A percentile compares a stretch with the other conserved stretches of the same genome.
Evolutionary conservation across 495 filamentous ascomycete species (phyloP).

Genomic region (Cenococcum geophilum): DNA sequence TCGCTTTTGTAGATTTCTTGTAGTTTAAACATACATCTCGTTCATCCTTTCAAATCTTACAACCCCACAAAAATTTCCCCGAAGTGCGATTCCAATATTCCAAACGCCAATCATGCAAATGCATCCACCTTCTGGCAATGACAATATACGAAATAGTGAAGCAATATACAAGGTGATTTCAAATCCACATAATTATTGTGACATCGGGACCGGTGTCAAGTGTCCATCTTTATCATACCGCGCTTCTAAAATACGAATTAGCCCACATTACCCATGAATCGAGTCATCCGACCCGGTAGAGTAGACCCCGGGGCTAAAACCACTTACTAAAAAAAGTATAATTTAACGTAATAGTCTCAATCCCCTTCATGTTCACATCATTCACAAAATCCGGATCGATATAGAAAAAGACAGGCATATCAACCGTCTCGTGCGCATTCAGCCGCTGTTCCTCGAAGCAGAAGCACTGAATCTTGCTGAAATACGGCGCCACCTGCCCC

Average conservation of each 20-base stretch:
- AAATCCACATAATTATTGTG: neutral
- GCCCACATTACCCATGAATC: neutral
- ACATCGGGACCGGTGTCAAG: conserved; percentile 35
- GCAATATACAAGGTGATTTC: neutral
- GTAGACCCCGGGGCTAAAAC: neutral
- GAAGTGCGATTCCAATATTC: too few species aligned
- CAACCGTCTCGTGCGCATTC: conserved; percentile 92
- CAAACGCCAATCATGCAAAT: neutral
- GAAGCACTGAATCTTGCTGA: conserved; percentile 99
- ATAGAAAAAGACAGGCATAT: conserved; percentile 99
- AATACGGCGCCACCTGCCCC: conserved; percentile 92
- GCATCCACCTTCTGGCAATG: neutral
- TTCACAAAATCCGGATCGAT: conserved; percentile 92
- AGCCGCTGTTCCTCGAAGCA: conserved; percentile 97
- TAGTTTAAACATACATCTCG: too few species aligned
- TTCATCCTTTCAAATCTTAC: too few species aligned
- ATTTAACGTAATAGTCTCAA: conserved; percentile 88
- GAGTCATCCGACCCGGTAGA: neutral
- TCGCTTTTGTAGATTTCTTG: too few species aligned
- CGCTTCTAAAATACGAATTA: conserved; percentile 30
- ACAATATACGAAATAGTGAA: neutral
- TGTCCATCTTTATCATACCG: conserved; percentile 43
- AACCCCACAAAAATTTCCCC: too few species aligned
- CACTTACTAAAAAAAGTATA: conserved; percentile 98
- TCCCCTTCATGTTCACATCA: conserved; percentile 84